These are phyloP conservation scores for Aureobasidium uvarum DNA, from an alignment of 2,329 filamentous ascomycete genomes.

Conservation along the genomic window DNA sequence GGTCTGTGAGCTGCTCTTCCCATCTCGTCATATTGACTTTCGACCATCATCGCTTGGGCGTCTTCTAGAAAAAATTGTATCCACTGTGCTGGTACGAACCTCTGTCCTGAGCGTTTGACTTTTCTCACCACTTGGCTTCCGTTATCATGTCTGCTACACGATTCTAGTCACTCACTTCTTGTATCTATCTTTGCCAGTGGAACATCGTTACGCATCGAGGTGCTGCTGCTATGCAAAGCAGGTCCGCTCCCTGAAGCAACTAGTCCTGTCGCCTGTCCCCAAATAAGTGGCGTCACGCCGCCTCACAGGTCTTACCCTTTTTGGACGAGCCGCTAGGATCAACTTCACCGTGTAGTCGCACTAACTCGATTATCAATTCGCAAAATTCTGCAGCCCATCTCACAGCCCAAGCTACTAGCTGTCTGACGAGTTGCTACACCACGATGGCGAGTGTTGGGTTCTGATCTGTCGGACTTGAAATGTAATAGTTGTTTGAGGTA, in stretches of 20 bases:
- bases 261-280: not conserved
- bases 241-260: not conserved
- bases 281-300: not conserved
- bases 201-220: too few relatives aligned
- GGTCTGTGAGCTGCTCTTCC: conserved; percentile 10
- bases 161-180: not conserved
- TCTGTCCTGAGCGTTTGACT: conserved; percentile 23
- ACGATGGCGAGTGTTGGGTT: not conserved
- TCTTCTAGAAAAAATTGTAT: conserved; percentile 14
- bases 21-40: conserved; percentile 24
- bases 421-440: not conserved
- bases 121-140: conserved; percentile 5
- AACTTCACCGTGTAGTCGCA: not conserved
- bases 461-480: not conserved
- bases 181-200: not conserved
- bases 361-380: not conserved
- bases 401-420: not conserved
- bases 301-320: not conserved
- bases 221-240: not conserved
- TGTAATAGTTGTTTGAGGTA: not conserved
- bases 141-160: not conserved
- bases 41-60: conserved; percentile 8
- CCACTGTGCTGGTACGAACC: conserved; percentile 19
- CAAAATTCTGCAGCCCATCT: not conserved
- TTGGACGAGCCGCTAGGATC: conserved; percentile 17